These are phyloP conservation scores for Senecio squalidus DNA, from an alignment of 140 eudicot genomes.

Conservation along the genomic window DNA sequence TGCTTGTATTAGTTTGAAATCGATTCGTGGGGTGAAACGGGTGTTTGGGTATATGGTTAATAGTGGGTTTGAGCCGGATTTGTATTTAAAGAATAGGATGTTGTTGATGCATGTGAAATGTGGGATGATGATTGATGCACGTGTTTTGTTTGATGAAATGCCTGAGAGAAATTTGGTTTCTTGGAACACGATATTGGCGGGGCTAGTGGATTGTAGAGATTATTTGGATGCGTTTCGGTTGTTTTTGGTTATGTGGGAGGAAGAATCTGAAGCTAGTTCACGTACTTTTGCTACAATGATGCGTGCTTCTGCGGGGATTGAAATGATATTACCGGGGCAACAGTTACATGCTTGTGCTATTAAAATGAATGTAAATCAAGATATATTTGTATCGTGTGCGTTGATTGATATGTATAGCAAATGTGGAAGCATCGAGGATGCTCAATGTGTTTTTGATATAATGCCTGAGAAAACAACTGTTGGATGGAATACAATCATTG, in stretches of 20 bases:
- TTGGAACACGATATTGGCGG: slow-evolving; percentile 74
- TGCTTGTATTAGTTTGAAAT: slow-evolving; percentile 72
- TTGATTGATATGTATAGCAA: slow-evolving; percentile 89
- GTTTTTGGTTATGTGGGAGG: slow-evolving; percentile 68
- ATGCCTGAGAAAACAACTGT: slow-evolving; percentile 76
- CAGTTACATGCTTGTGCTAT: slow-evolving; percentile 66
- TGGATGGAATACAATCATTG: slow-evolving; percentile 79
- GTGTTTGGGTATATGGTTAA: slow-evolving; percentile 50
- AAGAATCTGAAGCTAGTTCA: slow-evolving; percentile 42
- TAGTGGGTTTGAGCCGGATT: slow-evolving; percentile 55
- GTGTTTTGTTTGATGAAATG: slow-evolving; percentile 67
- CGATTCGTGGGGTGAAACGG: slow-evolving; percentile 76
- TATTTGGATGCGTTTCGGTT: slow-evolving; percentile 54
- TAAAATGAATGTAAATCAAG: slow-evolving; percentile 46
- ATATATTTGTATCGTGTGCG: slow-evolving; percentile 70
- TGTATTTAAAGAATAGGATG: slow-evolving; percentile 73
- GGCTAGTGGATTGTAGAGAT: slow-evolving; percentile 66
- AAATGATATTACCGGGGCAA: slow-evolving; percentile 49
- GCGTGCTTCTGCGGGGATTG: slow-evolving; percentile 74
- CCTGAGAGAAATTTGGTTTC: slow-evolving; percentile 67
- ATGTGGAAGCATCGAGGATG: slow-evolving; percentile 75
- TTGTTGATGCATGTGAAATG: slow-evolving; percentile 82
- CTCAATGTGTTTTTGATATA: slow-evolving; percentile 51
- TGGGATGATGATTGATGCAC: slow-evolving; percentile 84
- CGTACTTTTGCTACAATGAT: slow-evolving; percentile 65